Evolutionary conservation across 1,284 basidiomycete genomes (phyloP).

Genomic region (Irpex sp.): DNA sequence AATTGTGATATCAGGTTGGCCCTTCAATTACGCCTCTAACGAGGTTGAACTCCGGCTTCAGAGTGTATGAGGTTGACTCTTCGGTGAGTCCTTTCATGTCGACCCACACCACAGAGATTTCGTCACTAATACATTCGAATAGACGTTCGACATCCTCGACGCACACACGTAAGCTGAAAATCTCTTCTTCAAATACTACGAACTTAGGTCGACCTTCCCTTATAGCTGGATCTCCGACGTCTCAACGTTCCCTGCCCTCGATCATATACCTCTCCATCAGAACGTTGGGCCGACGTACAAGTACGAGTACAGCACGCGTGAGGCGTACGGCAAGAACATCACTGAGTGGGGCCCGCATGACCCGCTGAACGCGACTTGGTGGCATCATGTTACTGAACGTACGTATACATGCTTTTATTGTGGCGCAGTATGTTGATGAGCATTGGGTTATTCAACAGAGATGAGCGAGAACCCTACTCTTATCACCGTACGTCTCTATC

Average conservation of each 20-base stretch:
- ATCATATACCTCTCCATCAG: conserved; percentile 37
- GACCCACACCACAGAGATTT: conserved; percentile 1
- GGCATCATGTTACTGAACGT: conserved; percentile 79
- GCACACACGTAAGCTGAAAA: conserved; percentile 59
- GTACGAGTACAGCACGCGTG: conserved; percentile 72
- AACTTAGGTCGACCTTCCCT: too few species aligned
- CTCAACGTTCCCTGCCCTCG: conserved; percentile 49
- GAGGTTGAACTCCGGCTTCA: conserved; percentile 77
- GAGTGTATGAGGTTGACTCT: conserved; percentile 78
- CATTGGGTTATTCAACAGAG: conserved; percentile 30
- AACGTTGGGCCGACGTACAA: conserved; percentile 59
- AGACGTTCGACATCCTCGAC: conserved; percentile 75
- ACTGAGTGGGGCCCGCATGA: conserved; percentile 60
- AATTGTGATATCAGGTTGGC: conserved; percentile 37
- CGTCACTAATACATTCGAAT: neutral
- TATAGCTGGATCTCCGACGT: conserved; percentile 63
- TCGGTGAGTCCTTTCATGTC: conserved; percentile 37
- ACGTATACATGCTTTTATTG: conserved; percentile 16
- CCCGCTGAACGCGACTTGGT: conserved; percentile 82
- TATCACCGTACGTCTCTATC: conserved; percentile 44
- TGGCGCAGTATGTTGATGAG: neutral
- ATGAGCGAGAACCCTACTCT: conserved; percentile 62
- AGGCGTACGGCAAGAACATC: conserved; percentile 62
- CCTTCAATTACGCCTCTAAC: conserved; percentile 73
- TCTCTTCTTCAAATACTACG: too few species aligned